Conservation (phyloP, 2,329 filamentous ascomycete genomes). For the Daldinia sp. region DNA sequence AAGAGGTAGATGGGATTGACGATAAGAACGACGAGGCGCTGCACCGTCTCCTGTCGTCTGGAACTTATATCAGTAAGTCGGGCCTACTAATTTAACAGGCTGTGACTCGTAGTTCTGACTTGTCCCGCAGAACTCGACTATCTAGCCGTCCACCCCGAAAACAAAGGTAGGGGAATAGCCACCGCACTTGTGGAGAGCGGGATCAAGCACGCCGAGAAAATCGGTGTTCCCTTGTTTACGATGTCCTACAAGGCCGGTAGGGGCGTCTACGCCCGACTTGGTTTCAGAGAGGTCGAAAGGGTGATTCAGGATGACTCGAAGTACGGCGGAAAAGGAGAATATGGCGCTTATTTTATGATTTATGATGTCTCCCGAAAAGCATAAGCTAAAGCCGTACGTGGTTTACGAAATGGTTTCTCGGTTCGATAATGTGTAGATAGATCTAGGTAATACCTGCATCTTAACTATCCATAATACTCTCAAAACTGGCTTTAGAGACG, state of each 20-base stretch:
- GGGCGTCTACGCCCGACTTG: constrained; percentile 39
- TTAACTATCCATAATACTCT: no score
- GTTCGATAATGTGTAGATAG: background rate
- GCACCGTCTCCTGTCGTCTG: background rate
- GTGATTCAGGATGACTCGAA: constrained; percentile 42
- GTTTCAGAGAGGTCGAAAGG: constrained; percentile 39
- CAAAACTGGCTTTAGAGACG: background rate
- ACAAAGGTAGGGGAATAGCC: background rate
- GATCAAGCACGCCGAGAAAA: background rate
- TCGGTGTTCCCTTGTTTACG: constrained; percentile 5
- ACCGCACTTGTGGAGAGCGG: background rate
- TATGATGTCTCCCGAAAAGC: background rate
- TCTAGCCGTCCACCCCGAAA: background rate
- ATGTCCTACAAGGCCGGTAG: constrained; percentile 36
- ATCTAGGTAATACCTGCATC: background rate
- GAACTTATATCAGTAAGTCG: background rate
- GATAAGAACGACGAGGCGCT: background rate
- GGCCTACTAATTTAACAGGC: no score
- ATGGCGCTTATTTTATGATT: constrained; percentile 4
- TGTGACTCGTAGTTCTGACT: background rate
- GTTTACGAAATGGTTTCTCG: no score
- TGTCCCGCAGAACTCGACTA: background rate
- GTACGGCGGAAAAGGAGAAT: constrained; percentile 33
- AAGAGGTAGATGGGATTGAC: background rate
- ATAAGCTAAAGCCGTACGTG: background rate